phyloP scores from a whole-genome alignment of 176 grass and related monocot genomes.

The Carex cristatella region DNA sequence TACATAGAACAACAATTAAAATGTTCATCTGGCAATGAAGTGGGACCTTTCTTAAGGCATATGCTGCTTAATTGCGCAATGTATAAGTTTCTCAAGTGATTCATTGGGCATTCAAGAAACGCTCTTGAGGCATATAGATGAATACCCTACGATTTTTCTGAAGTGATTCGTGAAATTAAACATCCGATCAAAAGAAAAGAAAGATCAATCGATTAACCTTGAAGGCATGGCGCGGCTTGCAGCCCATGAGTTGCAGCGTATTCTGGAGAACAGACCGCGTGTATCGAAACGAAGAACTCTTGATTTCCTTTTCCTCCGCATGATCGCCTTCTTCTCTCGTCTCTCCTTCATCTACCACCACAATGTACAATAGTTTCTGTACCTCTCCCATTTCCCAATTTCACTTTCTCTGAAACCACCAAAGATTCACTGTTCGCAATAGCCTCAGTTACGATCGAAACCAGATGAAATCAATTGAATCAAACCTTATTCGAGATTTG shows the following conservation, averaged over 20 bases:
- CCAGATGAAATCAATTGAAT: background rate
- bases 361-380: conserved; percentile 79
- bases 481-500: background rate
- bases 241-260: conserved; percentile 90
- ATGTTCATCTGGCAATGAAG: background rate
- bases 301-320: background rate
- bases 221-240: conserved; percentile 82
- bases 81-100: background rate
- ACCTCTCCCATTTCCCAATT: conserved; percentile 27
- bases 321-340: background rate
- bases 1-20: background rate
- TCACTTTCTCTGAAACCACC: background rate
- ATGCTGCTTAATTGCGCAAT: background rate
- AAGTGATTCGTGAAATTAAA: background rate
- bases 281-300: conserved; percentile 66
- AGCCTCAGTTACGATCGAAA: background rate
- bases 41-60: background rate
- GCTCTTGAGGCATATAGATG: background rate
- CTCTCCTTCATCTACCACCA: conserved; percentile 50
- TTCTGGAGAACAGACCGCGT: conserved; percentile 76
- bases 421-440: background rate
- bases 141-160: background rate
- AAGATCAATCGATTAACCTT: conserved; percentile 39
- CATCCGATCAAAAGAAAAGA: background rate
- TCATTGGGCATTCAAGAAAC: no score